These are phyloP conservation scores for Diospyros kaki DNA, from an alignment of 148 eudicot species.

Conservation along the genomic window DNA sequence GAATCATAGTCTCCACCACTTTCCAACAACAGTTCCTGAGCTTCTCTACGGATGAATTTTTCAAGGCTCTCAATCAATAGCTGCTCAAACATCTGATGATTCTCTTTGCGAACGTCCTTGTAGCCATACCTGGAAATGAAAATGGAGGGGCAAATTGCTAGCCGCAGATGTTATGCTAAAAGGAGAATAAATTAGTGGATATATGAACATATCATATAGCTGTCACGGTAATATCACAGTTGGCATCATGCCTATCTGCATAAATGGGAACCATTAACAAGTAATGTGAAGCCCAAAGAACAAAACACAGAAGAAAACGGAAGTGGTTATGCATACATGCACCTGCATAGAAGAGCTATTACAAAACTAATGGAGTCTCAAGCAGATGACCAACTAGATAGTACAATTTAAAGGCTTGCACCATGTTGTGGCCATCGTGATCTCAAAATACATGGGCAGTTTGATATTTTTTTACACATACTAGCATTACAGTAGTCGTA, in stretches of 20 bases:
- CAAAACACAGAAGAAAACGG: background rate
- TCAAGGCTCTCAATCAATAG: conserved; percentile 84
- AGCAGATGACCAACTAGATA: no score
- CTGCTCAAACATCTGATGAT: conserved; percentile 73
- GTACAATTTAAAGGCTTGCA: no score
- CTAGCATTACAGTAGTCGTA: no score
- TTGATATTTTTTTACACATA: no score
- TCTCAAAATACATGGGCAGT: no score
- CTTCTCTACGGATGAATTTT: conserved; percentile 85
- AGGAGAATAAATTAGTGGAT: background rate
- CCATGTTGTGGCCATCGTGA: no score
- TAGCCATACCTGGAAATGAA: conserved; percentile 73
- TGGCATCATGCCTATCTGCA: background rate
- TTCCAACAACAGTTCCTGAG: conserved; percentile 77
- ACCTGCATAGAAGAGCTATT: background rate
- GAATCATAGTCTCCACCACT: conserved; percentile 65
- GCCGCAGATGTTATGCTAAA: background rate
- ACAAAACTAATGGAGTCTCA: no score
- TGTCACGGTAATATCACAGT: background rate
- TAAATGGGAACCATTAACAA: background rate
- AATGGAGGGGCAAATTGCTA: background rate
- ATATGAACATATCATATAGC: background rate
- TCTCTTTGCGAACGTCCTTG: conserved; percentile 94
- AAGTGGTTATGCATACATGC: background rate
- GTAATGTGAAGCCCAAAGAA: background rate